These are phyloP conservation scores for Priceomyces fermenticarens DNA, from an alignment of 805 yeast species.

Conservation along the genomic window DNA sequence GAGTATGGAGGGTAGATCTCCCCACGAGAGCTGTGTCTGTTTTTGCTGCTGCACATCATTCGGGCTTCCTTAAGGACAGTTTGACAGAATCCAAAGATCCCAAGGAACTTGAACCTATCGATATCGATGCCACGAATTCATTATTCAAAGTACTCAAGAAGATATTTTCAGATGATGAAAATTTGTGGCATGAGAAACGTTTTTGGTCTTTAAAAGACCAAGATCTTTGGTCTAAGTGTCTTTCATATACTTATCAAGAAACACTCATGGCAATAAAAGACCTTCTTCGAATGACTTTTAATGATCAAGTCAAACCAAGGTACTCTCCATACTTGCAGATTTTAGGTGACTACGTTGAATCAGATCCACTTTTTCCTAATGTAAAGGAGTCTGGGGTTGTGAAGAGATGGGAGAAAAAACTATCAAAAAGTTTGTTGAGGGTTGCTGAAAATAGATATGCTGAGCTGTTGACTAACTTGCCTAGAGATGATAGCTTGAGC, in stretches of 20 bases:
- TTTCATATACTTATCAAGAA: slow-evolving; percentile 45
- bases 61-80: slow-evolving; percentile 29
- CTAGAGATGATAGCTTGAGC: slow-evolving; percentile 53
- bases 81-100: slow-evolving; percentile 14
- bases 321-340: slow-evolving; percentile 52
- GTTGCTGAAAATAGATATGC: slow-evolving; percentile 39
- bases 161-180: slow-evolving; percentile 27
- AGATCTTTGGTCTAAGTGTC: slow-evolving; percentile 46
- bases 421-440: slow-evolving; percentile 32
- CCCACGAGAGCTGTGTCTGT: slow-evolving; percentile 49
- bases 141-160: slow-evolving; percentile 28
- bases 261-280: slow-evolving; percentile 45
- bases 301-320: slow-evolving; percentile 48
- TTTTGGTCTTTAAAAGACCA: slow-evolving; percentile 44
- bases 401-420: slow-evolving; percentile 45
- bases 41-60: slow-evolving; percentile 45
- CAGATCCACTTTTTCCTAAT: slow-evolving; percentile 42
- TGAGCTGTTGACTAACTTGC: slow-evolving; percentile 44
- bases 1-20: slow-evolving; percentile 57
- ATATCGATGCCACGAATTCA: slow-evolving; percentile 21
- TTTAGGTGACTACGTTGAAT: slow-evolving; percentile 48
- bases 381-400: slow-evolving; percentile 33
- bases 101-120: slow-evolving; percentile 28
- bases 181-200: slow-evolving; percentile 29
- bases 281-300: slow-evolving; percentile 39